Conservation (phyloP, 2,329 filamentous ascomycete genomes). For the Zasmidium cellare region DNA sequence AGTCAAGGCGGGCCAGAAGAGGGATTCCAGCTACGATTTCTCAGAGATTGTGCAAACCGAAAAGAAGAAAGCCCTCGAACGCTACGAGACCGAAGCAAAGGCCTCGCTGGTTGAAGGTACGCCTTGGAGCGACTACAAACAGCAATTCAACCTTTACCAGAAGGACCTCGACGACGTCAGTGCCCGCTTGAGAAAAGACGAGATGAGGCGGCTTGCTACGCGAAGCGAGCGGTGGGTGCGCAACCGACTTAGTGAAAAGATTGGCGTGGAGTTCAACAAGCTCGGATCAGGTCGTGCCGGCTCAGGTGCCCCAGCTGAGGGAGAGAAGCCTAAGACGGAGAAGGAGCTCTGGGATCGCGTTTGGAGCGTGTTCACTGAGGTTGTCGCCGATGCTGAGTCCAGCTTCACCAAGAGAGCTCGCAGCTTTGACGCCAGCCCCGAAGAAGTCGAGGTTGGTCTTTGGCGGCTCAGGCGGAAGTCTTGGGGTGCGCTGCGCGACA, state of each 20-base stretch:
- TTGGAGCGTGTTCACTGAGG: constrained; percentile 80
- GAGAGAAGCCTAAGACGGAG: constrained; percentile 70
- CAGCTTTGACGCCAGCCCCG: constrained; percentile 88
- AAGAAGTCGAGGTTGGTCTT: constrained; percentile 87
- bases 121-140: constrained; percentile 81
- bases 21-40: constrained; percentile 88
- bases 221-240: constrained; percentile 93
- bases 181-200: constrained; percentile 80
- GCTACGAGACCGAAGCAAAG: constrained; percentile 75
- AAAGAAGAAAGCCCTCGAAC: constrained; percentile 71
- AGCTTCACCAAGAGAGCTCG: constrained; percentile 85
- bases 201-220: constrained; percentile 89
- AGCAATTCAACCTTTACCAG: constrained; percentile 76
- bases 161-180: constrained; percentile 92
- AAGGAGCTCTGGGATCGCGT: constrained; percentile 94
- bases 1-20: constrained; percentile 91
- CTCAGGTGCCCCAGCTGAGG: constrained; percentile 74
- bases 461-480: constrained; percentile 93
- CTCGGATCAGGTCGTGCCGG: constrained; percentile 85
- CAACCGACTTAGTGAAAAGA: constrained; percentile 79
- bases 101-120: constrained; percentile 76
- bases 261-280: constrained; percentile 94
- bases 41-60: constrained; percentile 86
- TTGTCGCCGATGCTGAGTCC: constrained; percentile 80
- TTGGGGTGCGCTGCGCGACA: constrained; percentile 85